Base-by-base conservation (phyloP, 148 eudicot genomes). In the Rhododendron ferrugineum region DNA sequence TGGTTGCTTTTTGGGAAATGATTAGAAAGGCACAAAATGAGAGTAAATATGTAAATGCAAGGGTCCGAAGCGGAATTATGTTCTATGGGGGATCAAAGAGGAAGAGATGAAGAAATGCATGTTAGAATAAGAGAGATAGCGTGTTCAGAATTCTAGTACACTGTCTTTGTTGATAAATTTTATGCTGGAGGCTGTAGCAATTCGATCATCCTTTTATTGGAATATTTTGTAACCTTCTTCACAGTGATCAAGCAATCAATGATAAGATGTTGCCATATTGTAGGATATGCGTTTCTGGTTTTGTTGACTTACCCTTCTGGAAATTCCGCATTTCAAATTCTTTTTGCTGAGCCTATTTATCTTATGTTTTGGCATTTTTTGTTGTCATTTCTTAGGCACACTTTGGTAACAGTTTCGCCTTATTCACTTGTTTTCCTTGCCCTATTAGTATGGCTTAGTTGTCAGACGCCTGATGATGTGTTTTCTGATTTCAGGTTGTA, bases 401-500 rank as follows among this genome's bases (percentile, higher is more conserved):
- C 15, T 26, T 62, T 14, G n/a, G 76, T 42, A 18, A 68, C 36
- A 72, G 44, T 10, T 46, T 64, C 3, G 11, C 20, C 18, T 66
- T 64, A 28, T 60, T 81, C 73, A 11, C 20, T 37, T 3, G 40
- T 26, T 40, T 2, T 46, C 75, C 47, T n/a, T 83, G 14, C 22
- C 34, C 9, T 44, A 5, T 50, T 22, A 7, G 42, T 52, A 22
- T 79, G 84, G 15, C 10, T 50, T 42, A 60, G n/a, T 16, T 58
- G 64, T 34, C 36, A 54, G 80, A 14, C 6, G 64, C 42, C 34
- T 52, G 49, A 83, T 78, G 73, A 87, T 34, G 30, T 76, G 44
- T 76, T 34, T 16, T 37, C 49, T 82, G 30, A 78, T 75, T 91
- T 83, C 91, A 96, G 98, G 98, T 97, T 87, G 98, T 97, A 23